Base-by-base conservation (phyloP, 2,329 filamentous ascomycete genomes). In the Gliomastix tumulicola region DNA sequence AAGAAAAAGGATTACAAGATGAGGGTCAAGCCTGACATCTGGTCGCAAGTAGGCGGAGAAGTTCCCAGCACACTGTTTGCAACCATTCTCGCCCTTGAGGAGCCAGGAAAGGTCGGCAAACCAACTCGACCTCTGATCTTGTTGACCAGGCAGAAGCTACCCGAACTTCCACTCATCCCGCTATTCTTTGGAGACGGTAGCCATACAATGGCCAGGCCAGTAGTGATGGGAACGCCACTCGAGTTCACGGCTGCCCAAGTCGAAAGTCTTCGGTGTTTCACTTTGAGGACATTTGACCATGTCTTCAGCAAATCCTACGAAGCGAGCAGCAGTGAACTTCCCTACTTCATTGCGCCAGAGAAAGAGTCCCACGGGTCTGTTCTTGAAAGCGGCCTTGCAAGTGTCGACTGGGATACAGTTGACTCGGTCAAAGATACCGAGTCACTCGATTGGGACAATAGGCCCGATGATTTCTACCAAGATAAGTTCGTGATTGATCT, bases 251-350 rank as follows among this genome's bases (percentile, higher is more conserved):
- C 63, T 0, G 49, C 61, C 0, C 52, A 67, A 2, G 44, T 88
- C 1, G 57, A 71, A 1, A 55, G 64, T 2, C 54, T 97, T n/a
- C 79, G 78, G 1, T 59, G 56, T 0, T 94, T 92, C 53, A 95
- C 86, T 0, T 62, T 94, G 28, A 70, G 74, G 5, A 59, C 94
- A 0, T 96, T 94, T 56, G 64, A 76, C 13, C 88, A 97, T 47
- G 66, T 96, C 0, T 97, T 95, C 63, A 90, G 88, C 57, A 98
- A 98, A 56, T 69, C 71, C 4, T 98, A 87, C 49, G 78, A 84
- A 34, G 65, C 74, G 0, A 68, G 78, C 13, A 47, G 67, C 0
- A 58, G 69, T 1, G 77, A 81, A 20, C 73, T 95, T 54, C 82
- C 88, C 0, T 98, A 96, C 57, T 95, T 88, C 65, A 52, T 96